phyloP scores from a whole-genome alignment of 768 basidiomycete genomes.

The Russula earlei region DNA sequence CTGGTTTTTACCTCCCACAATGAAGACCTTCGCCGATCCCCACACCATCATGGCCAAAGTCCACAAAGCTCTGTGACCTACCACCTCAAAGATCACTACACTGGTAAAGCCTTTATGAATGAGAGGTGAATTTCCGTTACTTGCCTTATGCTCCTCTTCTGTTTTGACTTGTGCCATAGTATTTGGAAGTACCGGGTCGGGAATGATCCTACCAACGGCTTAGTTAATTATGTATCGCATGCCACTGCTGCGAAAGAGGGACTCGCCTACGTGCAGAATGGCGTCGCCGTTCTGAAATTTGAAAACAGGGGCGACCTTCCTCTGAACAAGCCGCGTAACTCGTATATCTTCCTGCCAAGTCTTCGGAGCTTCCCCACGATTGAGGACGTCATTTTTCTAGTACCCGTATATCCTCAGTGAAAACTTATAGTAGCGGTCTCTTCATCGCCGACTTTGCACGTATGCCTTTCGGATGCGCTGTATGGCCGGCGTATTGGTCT shows the following conservation, averaged over 20 bases:
- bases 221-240: not conserved
- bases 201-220: not conserved
- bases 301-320: slow-evolving; percentile 5
- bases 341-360: not conserved
- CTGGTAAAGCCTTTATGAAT: not conserved
- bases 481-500: not conserved
- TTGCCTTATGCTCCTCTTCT: not conserved
- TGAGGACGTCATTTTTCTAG: not conserved
- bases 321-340: not conserved
- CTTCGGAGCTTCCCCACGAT: not conserved
- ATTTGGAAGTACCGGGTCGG: not conserved
- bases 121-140: not conserved
- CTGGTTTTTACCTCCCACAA: not conserved
- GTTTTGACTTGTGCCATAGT: no score
- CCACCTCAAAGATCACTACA: no score
- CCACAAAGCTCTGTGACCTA: not conserved
- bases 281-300: no score
- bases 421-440: not conserved
- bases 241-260: not conserved
- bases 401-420: not conserved
- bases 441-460: not conserved
- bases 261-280: not conserved
- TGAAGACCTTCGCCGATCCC: not conserved
- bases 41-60: no score
- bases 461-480: slow-evolving; percentile 9